Evolutionary conservation across 495 filamentous ascomycete species (phyloP).

Genomic region (Glonium stellatum): DNA sequence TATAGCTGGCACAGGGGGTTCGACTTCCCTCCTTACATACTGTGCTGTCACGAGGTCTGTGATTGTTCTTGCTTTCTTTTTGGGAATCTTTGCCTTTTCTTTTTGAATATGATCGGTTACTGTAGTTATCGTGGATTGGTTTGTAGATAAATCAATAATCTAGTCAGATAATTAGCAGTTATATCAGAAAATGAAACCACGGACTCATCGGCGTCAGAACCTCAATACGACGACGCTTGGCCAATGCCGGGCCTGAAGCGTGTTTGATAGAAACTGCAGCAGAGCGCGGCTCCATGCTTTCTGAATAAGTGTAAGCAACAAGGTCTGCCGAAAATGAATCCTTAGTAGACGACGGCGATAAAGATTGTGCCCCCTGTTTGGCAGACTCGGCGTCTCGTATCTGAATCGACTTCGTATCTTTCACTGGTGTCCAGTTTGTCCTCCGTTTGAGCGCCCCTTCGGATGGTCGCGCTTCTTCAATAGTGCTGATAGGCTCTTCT

Average conservation of each 20-base stretch:
- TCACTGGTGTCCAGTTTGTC: conserved; percentile 52
- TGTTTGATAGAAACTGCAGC: neutral
- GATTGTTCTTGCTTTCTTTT: conserved; percentile 75
- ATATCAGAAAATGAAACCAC: no score
- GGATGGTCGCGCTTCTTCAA: conserved; percentile 16
- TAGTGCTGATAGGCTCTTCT: neutral
- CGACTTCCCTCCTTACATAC: conserved; percentile 44
- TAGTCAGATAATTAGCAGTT: neutral
- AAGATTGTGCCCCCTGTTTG: neutral
- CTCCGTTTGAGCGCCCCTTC: conserved; percentile 47
- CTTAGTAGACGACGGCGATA: neutral
- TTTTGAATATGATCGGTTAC: conserved; percentile 19
- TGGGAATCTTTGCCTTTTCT: conserved; percentile 50
- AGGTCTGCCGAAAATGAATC: neutral
- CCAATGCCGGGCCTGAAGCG: conserved; percentile 1
- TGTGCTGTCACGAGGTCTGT: conserved; percentile 76
- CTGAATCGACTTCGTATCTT: conserved; percentile 18
- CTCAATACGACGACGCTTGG: conserved; percentile 16
- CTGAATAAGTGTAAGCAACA: neutral
- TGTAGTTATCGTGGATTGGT: conserved; percentile 4
- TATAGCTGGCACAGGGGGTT: conserved; percentile 7
- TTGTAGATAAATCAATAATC: conserved; percentile 14
- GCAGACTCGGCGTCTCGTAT: conserved; percentile 2
- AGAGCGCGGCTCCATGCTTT: neutral
- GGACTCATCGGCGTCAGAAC: neutral